Evolutionary conservation across 1,284 basidiomycete genomes (phyloP).

Genomic region (Singerocomus inundabilis): DNA sequence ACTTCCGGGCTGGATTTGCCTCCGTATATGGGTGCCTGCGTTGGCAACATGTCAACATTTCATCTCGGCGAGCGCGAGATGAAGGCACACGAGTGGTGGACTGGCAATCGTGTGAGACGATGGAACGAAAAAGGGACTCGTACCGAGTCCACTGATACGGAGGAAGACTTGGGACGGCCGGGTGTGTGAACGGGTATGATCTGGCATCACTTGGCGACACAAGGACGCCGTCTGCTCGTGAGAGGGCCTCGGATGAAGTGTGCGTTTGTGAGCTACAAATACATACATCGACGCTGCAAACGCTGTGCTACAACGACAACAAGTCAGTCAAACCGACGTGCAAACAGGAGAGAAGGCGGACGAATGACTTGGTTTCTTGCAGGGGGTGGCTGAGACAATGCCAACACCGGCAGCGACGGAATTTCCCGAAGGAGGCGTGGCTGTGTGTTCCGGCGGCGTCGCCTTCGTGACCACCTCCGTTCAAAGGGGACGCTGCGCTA

Average conservation of each 20-base stretch:
- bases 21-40: no score
- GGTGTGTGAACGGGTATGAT: no score
- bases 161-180: no score
- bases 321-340: no score
- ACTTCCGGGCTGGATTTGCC: neutral
- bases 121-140: neutral
- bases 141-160: neutral
- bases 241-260: no score
- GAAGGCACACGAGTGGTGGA: neutral
- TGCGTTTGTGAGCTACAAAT: no score
- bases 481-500: no score
- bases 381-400: neutral
- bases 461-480: neutral
- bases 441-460: neutral
- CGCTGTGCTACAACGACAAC: no score
- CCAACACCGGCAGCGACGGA: neutral
- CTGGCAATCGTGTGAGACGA: neutral
- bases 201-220: constrained; percentile 11
- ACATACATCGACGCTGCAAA: no score
- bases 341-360: no score
- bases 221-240: no score
- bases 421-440: constrained; percentile 12
- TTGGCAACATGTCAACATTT: neutral
- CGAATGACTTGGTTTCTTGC: no score
- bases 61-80: neutral